These are phyloP conservation scores for Kernera saxatilis DNA, from an alignment of 345 rosid species.

Conservation along the genomic window DNA sequence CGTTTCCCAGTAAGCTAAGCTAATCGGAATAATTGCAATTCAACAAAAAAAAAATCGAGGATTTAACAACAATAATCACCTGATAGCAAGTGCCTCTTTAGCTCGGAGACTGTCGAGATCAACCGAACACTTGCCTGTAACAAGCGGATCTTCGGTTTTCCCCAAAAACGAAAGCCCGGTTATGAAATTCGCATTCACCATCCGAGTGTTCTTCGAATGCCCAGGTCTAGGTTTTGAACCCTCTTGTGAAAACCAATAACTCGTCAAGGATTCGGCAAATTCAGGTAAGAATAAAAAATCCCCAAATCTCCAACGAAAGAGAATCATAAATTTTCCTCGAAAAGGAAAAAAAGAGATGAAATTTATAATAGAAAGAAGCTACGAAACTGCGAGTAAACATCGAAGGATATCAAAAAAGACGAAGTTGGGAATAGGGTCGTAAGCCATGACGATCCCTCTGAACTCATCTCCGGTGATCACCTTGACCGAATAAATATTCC, in stretches of 20 bases:
- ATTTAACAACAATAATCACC: conserved; percentile 35
- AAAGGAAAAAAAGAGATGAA: too few species aligned
- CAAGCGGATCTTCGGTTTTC: conserved; percentile 83
- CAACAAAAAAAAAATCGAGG: background rate
- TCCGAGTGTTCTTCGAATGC: conserved; percentile 59
- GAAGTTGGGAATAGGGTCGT: conserved; percentile 87
- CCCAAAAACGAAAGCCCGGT: conserved; percentile 59
- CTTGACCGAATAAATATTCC: conserved; percentile 78
- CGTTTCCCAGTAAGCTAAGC: background rate
- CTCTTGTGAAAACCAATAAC: conserved; percentile 53
- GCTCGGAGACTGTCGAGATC: conserved; percentile 60
- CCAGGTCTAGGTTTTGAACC: conserved; percentile 53
- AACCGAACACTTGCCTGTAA: conserved; percentile 50
- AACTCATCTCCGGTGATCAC: conserved; percentile 92
- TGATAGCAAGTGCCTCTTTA: conserved; percentile 73
- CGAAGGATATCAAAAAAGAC: conserved; percentile 91
- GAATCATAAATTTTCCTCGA: background rate
- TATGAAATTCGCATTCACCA: conserved; percentile 75
- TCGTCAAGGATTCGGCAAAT: conserved; percentile 38
- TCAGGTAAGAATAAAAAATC: conserved; percentile 18
- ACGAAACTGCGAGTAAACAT: background rate
- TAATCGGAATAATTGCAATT: too few species aligned
- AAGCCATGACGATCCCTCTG: conserved; percentile 83
- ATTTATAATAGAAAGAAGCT: background rate
- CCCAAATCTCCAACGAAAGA: background rate